These are phyloP conservation scores for Periconia macrospinosa DNA, from an alignment of 2,329 filamentous ascomycete species.

Conservation along the genomic window DNA sequence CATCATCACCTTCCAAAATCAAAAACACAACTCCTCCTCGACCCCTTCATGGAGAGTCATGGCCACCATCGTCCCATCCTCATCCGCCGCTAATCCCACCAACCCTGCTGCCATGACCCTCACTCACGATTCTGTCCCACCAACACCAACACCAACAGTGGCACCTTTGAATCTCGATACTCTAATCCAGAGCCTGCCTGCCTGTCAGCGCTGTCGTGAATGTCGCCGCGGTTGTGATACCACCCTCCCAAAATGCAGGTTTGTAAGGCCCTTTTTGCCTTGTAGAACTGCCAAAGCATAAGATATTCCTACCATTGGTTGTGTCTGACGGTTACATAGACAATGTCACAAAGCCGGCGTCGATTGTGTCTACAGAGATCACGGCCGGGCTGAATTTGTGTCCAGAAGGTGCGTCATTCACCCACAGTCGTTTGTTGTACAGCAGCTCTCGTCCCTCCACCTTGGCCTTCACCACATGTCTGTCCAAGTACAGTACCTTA, in stretches of 20 bases:
- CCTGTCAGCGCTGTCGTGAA: conserved; percentile 40
- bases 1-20: no score
- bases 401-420: conserved; percentile 27
- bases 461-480: no score
- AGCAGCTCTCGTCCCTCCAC: not conserved
- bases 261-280: not conserved
- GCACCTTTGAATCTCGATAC: conserved; percentile 18
- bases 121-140: not conserved
- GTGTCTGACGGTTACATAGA: conserved; percentile 12
- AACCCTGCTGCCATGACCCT: not conserved
- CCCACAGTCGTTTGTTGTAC: not conserved
- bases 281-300: no score
- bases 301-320: not conserved
- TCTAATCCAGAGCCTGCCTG: conserved; percentile 31
- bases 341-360: conserved; percentile 41
- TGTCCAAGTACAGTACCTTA: no score
- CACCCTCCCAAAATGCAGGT: conserved; percentile 40
- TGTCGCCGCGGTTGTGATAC: conserved; percentile 41
- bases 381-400: conserved; percentile 33
- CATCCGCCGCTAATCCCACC: not conserved
- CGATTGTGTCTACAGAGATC: conserved; percentile 40
- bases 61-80: not conserved
- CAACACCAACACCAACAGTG: not conserved
- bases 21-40: no score
- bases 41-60: no score